Evolutionary conservation across 2,329 filamentous ascomycete species (phyloP), one percentile per base, ranked within the genome.

Genomic region (Simplicillium sp.): DNA sequence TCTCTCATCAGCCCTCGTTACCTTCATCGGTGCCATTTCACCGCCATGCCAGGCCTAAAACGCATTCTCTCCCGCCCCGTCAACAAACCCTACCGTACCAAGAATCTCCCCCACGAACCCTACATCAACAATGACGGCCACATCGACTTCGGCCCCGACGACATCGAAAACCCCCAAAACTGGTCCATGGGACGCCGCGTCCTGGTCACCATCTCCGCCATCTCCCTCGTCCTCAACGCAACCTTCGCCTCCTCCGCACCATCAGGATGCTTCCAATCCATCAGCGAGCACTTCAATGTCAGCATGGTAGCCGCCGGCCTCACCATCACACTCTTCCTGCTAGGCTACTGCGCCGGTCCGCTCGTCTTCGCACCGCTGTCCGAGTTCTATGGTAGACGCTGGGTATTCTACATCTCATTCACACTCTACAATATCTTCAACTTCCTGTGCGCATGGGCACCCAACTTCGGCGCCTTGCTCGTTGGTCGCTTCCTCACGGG

Each of bases 261-360:
- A 8, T 37, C 55, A 13, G 56, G 52, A 7, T 54, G 55, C 38
- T 46, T 54, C 29, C 38, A 20, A 7, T 44, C n/a, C 29, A 70
- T 73, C 34, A 53, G 61, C 2, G 44, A 64, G 43, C 53, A 66
- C 12, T 73, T 77, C 40, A 47, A 57, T 13, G 62, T 78, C 2
- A 74, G 70, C 0, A 46, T 42, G 6, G 66, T 68, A 44, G 69
- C 61, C 3, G 67, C 68, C 0, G 65, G 63, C 2, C 58, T 77
- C 8, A 70, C 70, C 2, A 69, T 74, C 34, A 73, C 71, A 0
- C 52, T 77, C 9, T 78, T 76, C 48, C 58, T 77, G 18, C 59
- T 77, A 4, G 73, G 59, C 4, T 81, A 80, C 54, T 72, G 70
- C 45, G 66, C 71, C 2, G 77, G 77, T 0, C 77, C 77, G 0